These are phyloP conservation scores for Colletotrichum paranaense DNA, from an alignment of 2,329 filamentous ascomycete species.

Conservation along the genomic window DNA sequence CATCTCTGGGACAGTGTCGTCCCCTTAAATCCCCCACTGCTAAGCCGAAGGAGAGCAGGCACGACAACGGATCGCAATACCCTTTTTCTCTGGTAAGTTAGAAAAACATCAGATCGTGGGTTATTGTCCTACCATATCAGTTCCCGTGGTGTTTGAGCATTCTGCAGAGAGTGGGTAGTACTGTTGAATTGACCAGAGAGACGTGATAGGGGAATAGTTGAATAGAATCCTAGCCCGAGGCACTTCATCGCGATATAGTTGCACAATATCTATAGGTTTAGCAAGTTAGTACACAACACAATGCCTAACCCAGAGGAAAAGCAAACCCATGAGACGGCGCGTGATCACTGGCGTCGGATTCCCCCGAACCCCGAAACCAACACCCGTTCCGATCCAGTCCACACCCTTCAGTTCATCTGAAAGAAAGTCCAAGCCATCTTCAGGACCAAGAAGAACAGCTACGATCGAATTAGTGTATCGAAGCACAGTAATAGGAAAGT, in stretches of 20 bases:
- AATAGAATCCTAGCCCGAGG: conserved; percentile 25
- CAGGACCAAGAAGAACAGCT: conserved; percentile 27
- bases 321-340: conserved; percentile 11
- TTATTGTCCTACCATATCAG: not conserved
- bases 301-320: not conserved
- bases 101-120: not conserved
- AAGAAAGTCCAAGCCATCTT: conserved; percentile 10
- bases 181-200: conserved; percentile 29
- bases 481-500: too few relatives aligned
- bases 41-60: conserved; percentile 13
- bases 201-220: conserved; percentile 26
- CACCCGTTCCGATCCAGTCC: conserved; percentile 25
- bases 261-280: conserved; percentile 9
- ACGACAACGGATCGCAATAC: conserved; percentile 19
- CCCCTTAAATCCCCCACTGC: too few relatives aligned
- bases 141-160: conserved; percentile 10
- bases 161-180: conserved; percentile 13
- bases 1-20: not conserved
- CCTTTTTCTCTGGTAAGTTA: not conserved
- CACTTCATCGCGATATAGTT: conserved; percentile 21
- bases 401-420: conserved; percentile 13
- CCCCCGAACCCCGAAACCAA: conserved; percentile 28
- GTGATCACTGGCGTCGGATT: conserved; percentile 22
- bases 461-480: not conserved
- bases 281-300: not conserved